Evolutionary conservation across 2,329 filamentous ascomycete genomes (phyloP).

Genomic region (Aspergillus phoenicis): DNA sequence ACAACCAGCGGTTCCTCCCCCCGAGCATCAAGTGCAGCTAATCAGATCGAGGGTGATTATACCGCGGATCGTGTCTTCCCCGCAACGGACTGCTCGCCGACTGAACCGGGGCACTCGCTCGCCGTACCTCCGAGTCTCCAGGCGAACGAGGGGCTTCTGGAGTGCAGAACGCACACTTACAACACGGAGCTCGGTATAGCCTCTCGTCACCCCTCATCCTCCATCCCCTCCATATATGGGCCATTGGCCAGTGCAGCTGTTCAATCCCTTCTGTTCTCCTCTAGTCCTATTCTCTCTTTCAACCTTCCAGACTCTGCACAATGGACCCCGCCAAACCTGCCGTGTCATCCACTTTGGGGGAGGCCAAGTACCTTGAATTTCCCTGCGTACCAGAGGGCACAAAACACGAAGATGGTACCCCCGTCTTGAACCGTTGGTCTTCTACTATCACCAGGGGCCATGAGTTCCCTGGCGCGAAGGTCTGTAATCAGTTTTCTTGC

Average conservation of each 20-base stretch:
- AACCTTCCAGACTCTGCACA: neutral
- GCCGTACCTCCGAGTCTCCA: constrained; percentile 25
- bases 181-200: constrained; percentile 12
- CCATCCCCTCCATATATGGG: constrained; percentile 13
- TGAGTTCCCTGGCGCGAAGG: constrained; percentile 90
- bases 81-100: constrained; percentile 26
- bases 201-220: constrained; percentile 22
- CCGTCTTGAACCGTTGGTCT: constrained; percentile 83
- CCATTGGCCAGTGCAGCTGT: constrained; percentile 17
- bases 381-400: constrained; percentile 56
- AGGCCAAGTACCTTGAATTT: constrained; percentile 60
- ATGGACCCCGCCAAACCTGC: constrained; percentile 30
- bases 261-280: neutral
- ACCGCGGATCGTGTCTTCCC: constrained; percentile 14
- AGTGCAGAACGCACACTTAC: constrained; percentile 21
- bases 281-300: constrained; percentile 1
- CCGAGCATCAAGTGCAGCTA: neutral
- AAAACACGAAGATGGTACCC: constrained; percentile 58
- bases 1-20: neutral
- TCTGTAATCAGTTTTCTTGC: constrained; percentile 36
- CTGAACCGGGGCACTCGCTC: constrained; percentile 25
- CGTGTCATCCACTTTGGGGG: constrained; percentile 38
- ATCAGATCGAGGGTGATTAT: constrained; percentile 9
- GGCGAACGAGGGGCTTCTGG: constrained; percentile 19
- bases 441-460: constrained; percentile 78